Conservation (phyloP, 108 stramenopile species). For the Schizochytrium sp. region DNA sequence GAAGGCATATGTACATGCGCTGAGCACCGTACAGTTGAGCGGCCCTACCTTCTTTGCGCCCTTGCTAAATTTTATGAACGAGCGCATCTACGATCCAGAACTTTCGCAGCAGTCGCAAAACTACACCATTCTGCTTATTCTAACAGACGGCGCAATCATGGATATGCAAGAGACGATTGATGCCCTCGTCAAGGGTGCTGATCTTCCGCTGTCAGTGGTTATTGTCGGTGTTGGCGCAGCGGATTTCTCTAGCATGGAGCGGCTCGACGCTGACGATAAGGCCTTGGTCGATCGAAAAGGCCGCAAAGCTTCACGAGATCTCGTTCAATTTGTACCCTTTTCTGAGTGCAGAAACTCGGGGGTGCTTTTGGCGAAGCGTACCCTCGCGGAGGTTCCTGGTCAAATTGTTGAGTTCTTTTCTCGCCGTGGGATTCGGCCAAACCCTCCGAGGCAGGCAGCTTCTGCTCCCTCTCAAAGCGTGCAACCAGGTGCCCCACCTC, state of each 20-base stretch:
- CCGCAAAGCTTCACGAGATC: constrained; percentile 29
- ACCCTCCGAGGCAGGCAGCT: neutral
- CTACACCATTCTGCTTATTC: constrained; percentile 26
- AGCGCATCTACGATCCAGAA: neutral
- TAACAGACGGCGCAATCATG: constrained; percentile 42
- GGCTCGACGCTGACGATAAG: neutral
- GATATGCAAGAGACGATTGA: constrained; percentile 35
- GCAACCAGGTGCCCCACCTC: neutral
- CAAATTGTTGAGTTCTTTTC: neutral
- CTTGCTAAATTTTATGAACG: neutral
- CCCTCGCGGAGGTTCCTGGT: neutral
- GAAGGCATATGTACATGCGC: neutral
- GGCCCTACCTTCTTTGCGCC: neutral
- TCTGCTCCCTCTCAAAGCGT: neutral
- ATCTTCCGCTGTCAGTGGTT: constrained; percentile 38
- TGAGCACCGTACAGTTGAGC: neutral
- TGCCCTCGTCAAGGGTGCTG: constrained; percentile 28
- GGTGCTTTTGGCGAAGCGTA: neutral
- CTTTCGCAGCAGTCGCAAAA: neutral
- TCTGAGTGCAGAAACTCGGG: neutral
- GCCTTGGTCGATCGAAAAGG: neutral
- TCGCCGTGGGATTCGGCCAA: neutral
- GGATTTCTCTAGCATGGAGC: constrained; percentile 38
- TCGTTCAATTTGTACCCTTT: constrained; percentile 49
- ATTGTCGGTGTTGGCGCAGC: constrained; percentile 49